Evolutionary conservation across 441 rosid genomes (phyloP), one percentile per base, ranked within the genome.

Genomic region (Cnidoscolus chayamansa): DNA sequence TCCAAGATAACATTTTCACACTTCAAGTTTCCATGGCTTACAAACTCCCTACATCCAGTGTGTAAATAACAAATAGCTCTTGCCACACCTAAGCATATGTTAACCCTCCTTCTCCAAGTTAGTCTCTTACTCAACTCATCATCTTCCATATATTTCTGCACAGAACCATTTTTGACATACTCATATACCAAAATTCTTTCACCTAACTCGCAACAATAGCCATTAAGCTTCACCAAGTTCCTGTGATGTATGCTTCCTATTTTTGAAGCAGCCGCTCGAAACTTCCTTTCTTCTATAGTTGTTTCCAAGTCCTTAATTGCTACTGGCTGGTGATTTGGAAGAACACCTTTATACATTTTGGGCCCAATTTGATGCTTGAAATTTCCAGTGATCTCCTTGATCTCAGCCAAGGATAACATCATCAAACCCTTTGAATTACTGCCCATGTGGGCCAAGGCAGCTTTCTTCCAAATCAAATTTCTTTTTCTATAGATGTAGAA

Each of bases 221-320:
- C 98, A 73, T 86, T 84, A 76, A 92, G 84, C 85, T 85, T 92
- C 1, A 84, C 80, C 63, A 92, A 81, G 74, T 89, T 84, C 80
- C 83, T 89, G 83, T 92, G 98, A 77, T 90, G 89, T 74, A 90
- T 90, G 83, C 81, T 84, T 77, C 94, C 89, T 53, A 90, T 77
- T 81, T 81, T 89, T 30, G 88, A 79, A 62, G 89, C 87, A n/a
- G 81, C 82, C 79, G 85, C 81, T 68, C 96, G 80, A n/a, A 90
- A 92, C 78, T 84, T 89, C 72, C 93, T 86, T 67, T 88, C 91
- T 47, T 79, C 90, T 5, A 78, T 79, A 7, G 77, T 63, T 19
- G 79, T 69, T 59, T 86, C 89, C 77, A 90, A 70, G 76, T 89
- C 83, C 73, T 85, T 88, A 55, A 92, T 78, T 6, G 78, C 86